Percentiles rank a stretch among this genome's conserved stretches.
These are phyloP conservation scores for Erythrobasidium hasegawianum DNA, from an alignment of 1,284 basidiomycete species.

Conservation along the genomic window DNA sequence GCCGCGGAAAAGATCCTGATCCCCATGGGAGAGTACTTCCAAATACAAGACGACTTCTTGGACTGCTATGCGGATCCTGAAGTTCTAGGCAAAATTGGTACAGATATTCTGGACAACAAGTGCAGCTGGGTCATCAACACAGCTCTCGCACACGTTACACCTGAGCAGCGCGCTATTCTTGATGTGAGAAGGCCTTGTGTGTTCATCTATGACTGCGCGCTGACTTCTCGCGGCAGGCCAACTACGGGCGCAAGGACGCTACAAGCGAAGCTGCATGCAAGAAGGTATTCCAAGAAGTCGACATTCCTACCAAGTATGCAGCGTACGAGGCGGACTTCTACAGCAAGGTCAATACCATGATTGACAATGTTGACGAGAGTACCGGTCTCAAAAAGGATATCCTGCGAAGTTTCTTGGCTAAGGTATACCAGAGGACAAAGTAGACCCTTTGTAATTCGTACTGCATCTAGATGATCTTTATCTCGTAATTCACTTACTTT, in stretches of 20 bases:
- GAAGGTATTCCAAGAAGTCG: slow-evolving; percentile 68
- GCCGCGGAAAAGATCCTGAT: slow-evolving; percentile 78
- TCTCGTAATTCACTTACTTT: neutral
- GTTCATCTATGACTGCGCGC: no score
- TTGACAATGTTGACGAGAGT: slow-evolving; percentile 65
- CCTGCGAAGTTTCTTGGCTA: slow-evolving; percentile 77
- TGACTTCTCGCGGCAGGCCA: slow-evolving; percentile 55
- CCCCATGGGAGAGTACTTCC: slow-evolving; percentile 96
- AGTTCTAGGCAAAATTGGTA: slow-evolving; percentile 93
- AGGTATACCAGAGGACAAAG: slow-evolving; percentile 85
- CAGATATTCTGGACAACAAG: slow-evolving; percentile 98
- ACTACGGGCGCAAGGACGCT: slow-evolving; percentile 81
- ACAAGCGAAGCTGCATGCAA: slow-evolving; percentile 68
- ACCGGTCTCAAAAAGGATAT: slow-evolving; percentile 70
- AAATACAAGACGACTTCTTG: slow-evolving; percentile 96
- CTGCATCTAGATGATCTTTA: neutral
- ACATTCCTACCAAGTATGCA: slow-evolving; percentile 65
- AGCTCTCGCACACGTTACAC: slow-evolving; percentile 66
- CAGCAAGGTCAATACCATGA: slow-evolving; percentile 62
- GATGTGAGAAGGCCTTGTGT: slow-evolving; percentile 53
- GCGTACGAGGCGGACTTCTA: slow-evolving; percentile 76
- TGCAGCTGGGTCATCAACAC: slow-evolving; percentile 96
- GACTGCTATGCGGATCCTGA: slow-evolving; percentile 88
- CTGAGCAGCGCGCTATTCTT: slow-evolving; percentile 59
- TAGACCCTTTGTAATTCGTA: slow-evolving; percentile 48